phyloP scores from a whole-genome alignment of 192 early-diverging fungal genomes.

The Dimargaris xerosporica region DNA sequence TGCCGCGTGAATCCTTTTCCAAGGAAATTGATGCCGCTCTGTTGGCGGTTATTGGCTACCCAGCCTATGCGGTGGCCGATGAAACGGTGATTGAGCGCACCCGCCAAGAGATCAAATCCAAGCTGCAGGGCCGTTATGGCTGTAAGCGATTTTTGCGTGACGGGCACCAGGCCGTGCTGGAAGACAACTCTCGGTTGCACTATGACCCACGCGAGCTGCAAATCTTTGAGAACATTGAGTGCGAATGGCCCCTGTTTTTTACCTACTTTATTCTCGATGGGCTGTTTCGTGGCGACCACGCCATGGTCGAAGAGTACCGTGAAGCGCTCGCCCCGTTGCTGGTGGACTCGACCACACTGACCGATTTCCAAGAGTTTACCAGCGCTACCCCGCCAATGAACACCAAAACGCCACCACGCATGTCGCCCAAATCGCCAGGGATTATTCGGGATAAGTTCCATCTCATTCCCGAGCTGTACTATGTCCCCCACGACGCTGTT shows the following conservation, averaged over 20 bases:
- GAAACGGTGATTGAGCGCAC: conserved; percentile 43
- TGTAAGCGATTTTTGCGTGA: conserved; percentile 75
- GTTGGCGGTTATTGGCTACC: conserved; percentile 70
- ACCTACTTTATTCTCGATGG: conserved; percentile 78
- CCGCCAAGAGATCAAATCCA: conserved; percentile 57
- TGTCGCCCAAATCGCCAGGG: conserved; percentile 7
- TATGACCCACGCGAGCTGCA: conserved; percentile 70
- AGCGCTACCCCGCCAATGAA: background rate
- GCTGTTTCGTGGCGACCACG: conserved; percentile 46
- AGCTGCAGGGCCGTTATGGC: conserved; percentile 66
- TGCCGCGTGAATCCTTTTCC: conserved; percentile 71
- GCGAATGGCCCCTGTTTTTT: conserved; percentile 82
- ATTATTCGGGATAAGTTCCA: conserved; percentile 26
- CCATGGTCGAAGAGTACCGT: conserved; percentile 54
- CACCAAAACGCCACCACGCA: conserved; percentile 10
- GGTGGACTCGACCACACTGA: conserved; percentile 47
- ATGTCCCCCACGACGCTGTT: conserved; percentile 57
- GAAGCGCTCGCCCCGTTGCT: conserved; percentile 47
- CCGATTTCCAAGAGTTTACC: conserved; percentile 18
- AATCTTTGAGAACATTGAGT: conserved; percentile 72
- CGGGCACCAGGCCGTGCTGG: conserved; percentile 69
- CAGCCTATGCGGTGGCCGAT: conserved; percentile 73
- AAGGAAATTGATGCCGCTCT: conserved; percentile 79
- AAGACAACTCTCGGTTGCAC: conserved; percentile 59
- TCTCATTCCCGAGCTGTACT: conserved; percentile 60